phyloP scores from a whole-genome alignment of 1,284 basidiomycete species.

The Marasmius oreades region DNA sequence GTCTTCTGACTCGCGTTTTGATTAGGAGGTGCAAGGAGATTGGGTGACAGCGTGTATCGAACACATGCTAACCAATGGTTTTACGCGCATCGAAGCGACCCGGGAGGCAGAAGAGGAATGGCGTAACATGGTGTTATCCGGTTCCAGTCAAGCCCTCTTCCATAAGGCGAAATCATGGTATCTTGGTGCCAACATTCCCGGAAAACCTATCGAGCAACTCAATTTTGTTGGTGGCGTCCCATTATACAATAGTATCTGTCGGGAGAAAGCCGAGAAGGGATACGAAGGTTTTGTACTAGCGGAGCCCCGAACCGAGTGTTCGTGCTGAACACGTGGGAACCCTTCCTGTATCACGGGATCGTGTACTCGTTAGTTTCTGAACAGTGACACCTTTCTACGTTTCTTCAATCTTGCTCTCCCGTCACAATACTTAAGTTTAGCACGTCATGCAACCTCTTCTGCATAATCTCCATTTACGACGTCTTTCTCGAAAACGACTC shows the following conservation, averaged over 20 bases:
- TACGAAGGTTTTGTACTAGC: conserved; percentile 11
- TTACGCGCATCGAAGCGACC: conserved; percentile 19
- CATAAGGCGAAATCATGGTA: conserved; percentile 9
- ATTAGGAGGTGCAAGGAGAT: conserved; percentile 22
- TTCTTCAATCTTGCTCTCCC: too few relatives aligned
- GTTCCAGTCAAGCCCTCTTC: not conserved
- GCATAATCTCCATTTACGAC: too few relatives aligned
- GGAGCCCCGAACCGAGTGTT: too few relatives aligned
- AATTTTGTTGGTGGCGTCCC: conserved; percentile 9
- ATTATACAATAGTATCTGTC: not conserved
- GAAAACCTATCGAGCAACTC: conserved; percentile 8
- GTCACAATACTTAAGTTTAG: too few relatives aligned
- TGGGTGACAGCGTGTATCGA: conserved; percentile 21
- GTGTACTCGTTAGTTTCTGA: too few relatives aligned
- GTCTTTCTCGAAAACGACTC: too few relatives aligned
- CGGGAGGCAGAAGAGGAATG: conserved; percentile 19
- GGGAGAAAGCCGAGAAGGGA: conserved; percentile 3
- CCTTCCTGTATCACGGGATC: too few relatives aligned
- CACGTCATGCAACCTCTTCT: too few relatives aligned
- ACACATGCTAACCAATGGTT: conserved; percentile 14
- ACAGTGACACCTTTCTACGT: too few relatives aligned
- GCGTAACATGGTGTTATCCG: conserved; percentile 7
- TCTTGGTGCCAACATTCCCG: conserved; percentile 6
- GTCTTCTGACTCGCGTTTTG: not conserved
- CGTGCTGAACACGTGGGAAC: too few relatives aligned